Percentiles rank a stretch among this genome's conserved stretches.
Evolutionary conservation across 164 flowering plant species (phyloP).

Genomic region (Tinospora cordifolia): DNA sequence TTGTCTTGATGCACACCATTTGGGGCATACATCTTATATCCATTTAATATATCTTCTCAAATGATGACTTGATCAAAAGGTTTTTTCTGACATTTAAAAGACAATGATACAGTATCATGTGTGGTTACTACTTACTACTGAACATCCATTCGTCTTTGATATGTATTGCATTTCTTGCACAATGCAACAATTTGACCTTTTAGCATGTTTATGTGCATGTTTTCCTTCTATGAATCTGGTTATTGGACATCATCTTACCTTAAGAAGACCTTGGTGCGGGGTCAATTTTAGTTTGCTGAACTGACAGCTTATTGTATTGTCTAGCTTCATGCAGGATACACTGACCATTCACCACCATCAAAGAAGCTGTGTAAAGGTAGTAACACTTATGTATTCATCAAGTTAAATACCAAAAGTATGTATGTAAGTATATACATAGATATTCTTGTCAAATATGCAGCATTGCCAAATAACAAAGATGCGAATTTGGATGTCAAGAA

Average conservation of each 20-base stretch:
- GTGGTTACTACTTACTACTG: not conserved
- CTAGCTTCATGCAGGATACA: slow-evolving; percentile 88
- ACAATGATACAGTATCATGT: not conserved
- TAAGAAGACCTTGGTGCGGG: not conserved
- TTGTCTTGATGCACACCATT: too few species aligned
- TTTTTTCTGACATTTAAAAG: not conserved
- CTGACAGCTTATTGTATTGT: slow-evolving; percentile 12
- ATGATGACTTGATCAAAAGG: not conserved
- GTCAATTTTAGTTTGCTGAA: not conserved
- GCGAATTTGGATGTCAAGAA: slow-evolving; percentile 32
- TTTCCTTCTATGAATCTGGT: not conserved
- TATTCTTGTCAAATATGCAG: slow-evolving; percentile 28
- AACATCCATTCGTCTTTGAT: not conserved
- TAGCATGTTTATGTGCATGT: not conserved
- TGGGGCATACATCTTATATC: too few species aligned
- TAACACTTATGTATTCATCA: not conserved
- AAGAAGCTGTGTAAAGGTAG: slow-evolving; percentile 58
- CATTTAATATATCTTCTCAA: not conserved
- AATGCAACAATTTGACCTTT: too few species aligned
- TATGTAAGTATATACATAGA: slow-evolving; percentile 7
- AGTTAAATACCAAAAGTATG: not conserved
- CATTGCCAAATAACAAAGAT: slow-evolving; percentile 24
- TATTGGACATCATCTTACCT: not conserved
- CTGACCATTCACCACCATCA: slow-evolving; percentile 42
- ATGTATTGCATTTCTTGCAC: not conserved